Percentiles rank a stretch among this genome's conserved stretches.
Conservation (phyloP, 1,284 basidiomycete species). For the Trametes sp. region DNA sequence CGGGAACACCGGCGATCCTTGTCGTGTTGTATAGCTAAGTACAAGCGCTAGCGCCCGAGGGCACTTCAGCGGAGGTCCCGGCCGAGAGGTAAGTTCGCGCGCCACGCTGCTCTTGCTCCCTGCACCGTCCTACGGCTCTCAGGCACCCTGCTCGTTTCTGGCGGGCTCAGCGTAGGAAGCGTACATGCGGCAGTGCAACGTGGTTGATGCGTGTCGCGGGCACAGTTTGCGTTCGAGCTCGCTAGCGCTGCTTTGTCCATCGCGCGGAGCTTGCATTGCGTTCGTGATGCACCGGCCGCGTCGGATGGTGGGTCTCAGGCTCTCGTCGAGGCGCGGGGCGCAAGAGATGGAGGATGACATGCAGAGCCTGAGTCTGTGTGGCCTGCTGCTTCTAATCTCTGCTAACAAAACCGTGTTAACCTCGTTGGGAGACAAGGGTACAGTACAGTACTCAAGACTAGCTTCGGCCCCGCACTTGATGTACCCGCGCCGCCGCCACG, state of each 20-base stretch:
- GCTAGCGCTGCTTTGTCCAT: neutral
- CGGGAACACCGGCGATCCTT: neutral
- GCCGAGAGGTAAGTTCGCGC: slow-evolving; percentile 22
- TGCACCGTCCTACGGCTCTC: neutral
- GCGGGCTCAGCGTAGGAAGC: neutral
- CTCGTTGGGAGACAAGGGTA: no score
- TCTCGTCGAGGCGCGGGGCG: neutral
- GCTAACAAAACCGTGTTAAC: no score
- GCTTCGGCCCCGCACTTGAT: no score
- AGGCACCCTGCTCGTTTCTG: neutral
- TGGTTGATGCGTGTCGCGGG: neutral
- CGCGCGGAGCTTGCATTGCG: neutral
- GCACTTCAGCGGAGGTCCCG: slow-evolving; percentile 28
- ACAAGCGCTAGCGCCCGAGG: slow-evolving; percentile 11
- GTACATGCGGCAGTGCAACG: neutral
- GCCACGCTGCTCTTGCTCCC: neutral
- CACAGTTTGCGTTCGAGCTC: neutral
- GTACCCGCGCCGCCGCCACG: neutral
- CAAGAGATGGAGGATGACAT: neutral
- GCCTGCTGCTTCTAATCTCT: neutral
- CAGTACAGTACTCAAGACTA: no score
- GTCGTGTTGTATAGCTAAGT: no score
- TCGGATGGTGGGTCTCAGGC: neutral
- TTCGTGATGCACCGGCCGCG: neutral
- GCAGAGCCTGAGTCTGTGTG: neutral